Evolutionary conservation across 371 early-diverging fungal genomes (phyloP).

Genomic region (Apophysomyces variabilis): DNA sequence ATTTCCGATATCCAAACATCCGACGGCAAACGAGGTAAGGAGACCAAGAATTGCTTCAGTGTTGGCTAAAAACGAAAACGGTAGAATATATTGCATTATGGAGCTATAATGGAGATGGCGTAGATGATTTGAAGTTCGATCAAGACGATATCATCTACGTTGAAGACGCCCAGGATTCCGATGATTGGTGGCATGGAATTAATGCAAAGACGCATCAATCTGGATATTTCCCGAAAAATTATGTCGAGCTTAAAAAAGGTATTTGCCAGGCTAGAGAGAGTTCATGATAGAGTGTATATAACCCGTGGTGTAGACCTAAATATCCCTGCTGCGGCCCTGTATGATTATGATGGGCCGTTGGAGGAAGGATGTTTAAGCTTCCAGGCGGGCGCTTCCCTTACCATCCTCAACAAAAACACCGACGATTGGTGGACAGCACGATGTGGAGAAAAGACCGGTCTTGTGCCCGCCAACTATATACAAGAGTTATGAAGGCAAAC

Average conservation of each 20-base stretch:
- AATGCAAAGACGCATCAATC: conserved; percentile 23
- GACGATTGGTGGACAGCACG: conserved; percentile 34
- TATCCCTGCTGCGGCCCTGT: conserved; percentile 37
- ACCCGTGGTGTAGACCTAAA: conserved; percentile 20
- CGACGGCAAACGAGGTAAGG: background rate
- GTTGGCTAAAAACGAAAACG: background rate
- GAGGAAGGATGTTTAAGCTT: conserved; percentile 40
- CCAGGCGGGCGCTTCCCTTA: conserved; percentile 31
- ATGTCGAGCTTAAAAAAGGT: conserved; percentile 26
- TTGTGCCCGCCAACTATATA: conserved; percentile 28
- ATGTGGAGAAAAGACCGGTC: conserved; percentile 19
- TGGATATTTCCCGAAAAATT: conserved; percentile 44
- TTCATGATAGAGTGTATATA: background rate
- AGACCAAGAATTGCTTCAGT: conserved; percentile 3
- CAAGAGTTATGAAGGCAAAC: conserved; percentile 9
- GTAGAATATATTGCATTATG: conserved; percentile 42
- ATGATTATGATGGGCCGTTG: conserved; percentile 43
- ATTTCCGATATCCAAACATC: background rate
- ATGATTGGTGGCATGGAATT: conserved; percentile 50
- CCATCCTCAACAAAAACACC: conserved; percentile 28
- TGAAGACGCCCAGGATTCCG: conserved; percentile 28
- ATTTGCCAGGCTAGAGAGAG: background rate
- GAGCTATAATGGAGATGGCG: conserved; percentile 42
- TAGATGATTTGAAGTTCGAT: conserved; percentile 46
- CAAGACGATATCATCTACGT: conserved; percentile 45